These are phyloP conservation scores for Penicillium tannophilum DNA, from an alignment of 495 filamentous ascomycete genomes.

Conservation along the genomic window DNA sequence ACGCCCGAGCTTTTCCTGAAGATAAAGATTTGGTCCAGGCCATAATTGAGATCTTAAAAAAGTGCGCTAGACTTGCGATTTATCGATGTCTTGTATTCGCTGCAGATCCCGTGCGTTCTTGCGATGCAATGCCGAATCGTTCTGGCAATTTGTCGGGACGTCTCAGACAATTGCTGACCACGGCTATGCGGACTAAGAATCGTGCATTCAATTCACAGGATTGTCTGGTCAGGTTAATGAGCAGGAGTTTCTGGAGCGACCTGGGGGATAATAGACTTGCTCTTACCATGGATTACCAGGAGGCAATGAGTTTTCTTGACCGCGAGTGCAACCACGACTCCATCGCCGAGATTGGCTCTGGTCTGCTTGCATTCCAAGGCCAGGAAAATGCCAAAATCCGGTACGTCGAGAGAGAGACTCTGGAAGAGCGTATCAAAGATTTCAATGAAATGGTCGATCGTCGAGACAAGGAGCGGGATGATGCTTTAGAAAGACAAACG, in stretches of 20 bases:
- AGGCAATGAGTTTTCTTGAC: background rate
- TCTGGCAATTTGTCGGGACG: no score
- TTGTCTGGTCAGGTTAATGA: background rate
- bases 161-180: no score
- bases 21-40: conserved; percentile 7
- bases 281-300: background rate
- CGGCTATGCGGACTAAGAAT: no score
- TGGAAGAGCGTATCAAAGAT: background rate
- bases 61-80: background rate
- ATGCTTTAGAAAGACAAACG: background rate
- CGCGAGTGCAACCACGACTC: conserved; percentile 1
- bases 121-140: background rate
- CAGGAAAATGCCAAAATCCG: conserved; percentile 16
- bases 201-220: background rate
- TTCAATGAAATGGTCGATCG: conserved; percentile 9
- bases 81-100: background rate
- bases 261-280: conserved; percentile 3
- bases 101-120: background rate
- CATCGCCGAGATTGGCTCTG: conserved; percentile 18
- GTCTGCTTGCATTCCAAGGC: conserved; percentile 15
- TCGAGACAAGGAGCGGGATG: background rate
- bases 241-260: conserved; percentile 35
- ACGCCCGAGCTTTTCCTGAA: conserved; percentile 18
- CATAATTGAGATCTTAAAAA: background rate
- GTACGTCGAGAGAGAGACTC: background rate